Conservation (phyloP, 2,329 filamentous ascomycete species). For the Aspergillus spinulosporus region DNA sequence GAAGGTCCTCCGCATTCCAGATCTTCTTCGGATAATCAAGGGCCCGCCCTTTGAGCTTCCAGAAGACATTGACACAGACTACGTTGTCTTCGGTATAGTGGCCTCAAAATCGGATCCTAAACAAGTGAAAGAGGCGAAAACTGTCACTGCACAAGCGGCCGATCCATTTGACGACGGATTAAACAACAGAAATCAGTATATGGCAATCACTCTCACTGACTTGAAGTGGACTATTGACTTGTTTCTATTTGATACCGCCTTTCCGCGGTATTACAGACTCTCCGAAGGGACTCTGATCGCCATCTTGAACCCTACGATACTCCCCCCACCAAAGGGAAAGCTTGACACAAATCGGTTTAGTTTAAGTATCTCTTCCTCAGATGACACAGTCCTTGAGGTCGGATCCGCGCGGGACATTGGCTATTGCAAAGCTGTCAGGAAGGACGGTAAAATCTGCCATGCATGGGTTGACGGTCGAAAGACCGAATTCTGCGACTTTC, state of each 20-base stretch:
- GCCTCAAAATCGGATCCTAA: conserved; percentile 84
- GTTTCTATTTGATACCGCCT: conserved; percentile 87
- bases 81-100: conserved; percentile 84
- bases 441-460: conserved; percentile 77
- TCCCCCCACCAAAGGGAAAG: conserved; percentile 77
- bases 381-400: conserved; percentile 87
- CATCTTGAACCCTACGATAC: conserved; percentile 85
- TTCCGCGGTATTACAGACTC: conserved; percentile 93
- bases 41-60: conserved; percentile 76
- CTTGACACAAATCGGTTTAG: conserved; percentile 81
- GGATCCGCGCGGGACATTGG: conserved; percentile 81
- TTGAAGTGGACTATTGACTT: conserved; percentile 88
- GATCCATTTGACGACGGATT: conserved; percentile 56
- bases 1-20: conserved; percentile 73
- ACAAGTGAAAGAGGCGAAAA: conserved; percentile 52
- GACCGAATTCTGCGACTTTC: conserved; percentile 89
- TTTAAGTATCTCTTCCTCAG: conserved; percentile 78
- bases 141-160: conserved; percentile 41
- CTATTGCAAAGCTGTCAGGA: conserved; percentile 81
- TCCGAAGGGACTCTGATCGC: conserved; percentile 86
- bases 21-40: conserved; percentile 78
- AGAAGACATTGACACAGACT: conserved; percentile 79
- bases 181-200: conserved; percentile 73
- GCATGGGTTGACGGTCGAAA: conserved; percentile 85
- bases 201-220: conserved; percentile 85